Percentiles rank a stretch among this genome's conserved stretches.
phyloP scores from a whole-genome alignment of 2,329 filamentous ascomycete species.

The Colletotrichum tofieldiae region DNA sequence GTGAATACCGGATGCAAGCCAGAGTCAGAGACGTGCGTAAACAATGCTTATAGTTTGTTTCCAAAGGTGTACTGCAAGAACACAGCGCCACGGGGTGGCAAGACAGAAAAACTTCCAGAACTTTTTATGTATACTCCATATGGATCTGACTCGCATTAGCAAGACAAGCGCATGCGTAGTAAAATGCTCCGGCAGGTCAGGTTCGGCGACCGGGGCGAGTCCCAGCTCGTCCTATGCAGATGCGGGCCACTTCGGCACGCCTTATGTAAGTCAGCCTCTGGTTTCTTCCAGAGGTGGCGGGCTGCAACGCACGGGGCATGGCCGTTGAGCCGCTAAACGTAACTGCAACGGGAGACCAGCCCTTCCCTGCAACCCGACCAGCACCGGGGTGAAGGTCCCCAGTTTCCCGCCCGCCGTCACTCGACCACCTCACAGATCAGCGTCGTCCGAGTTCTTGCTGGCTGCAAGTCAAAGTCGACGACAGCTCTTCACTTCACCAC shows the following conservation, averaged over 20 bases:
- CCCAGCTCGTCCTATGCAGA: constrained; percentile 12
- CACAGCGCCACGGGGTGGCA: not conserved
- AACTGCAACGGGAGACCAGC: constrained; percentile 35
- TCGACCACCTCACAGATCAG: constrained; percentile 33
- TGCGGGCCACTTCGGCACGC: constrained; percentile 10
- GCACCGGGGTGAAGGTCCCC: constrained; percentile 31
- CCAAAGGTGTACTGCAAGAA: not conserved
- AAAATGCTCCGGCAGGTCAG: not conserved
- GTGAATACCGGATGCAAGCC: not conserved
- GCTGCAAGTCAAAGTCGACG: constrained; percentile 44
- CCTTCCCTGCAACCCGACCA: constrained; percentile 35
- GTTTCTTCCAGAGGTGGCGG: constrained; percentile 5
- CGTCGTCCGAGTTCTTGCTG: constrained; percentile 42
- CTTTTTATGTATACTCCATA: not conserved
- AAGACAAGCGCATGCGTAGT: constrained; percentile 22
- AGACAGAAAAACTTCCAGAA: constrained; percentile 3
- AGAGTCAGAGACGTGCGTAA: not conserved
- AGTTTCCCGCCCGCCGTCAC: constrained; percentile 29
- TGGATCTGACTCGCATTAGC: constrained; percentile 11
- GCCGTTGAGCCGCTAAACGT: constrained; percentile 45
- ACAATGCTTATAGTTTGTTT: too few species aligned
- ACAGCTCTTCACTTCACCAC: constrained; percentile 28
- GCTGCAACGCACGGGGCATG: constrained; percentile 49
- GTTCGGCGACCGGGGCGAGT: constrained; percentile 16
- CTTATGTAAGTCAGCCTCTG: constrained; percentile 35